Conservation (phyloP, 2,329 filamentous ascomycete genomes). For the Ampelomyces quisqualis region DNA sequence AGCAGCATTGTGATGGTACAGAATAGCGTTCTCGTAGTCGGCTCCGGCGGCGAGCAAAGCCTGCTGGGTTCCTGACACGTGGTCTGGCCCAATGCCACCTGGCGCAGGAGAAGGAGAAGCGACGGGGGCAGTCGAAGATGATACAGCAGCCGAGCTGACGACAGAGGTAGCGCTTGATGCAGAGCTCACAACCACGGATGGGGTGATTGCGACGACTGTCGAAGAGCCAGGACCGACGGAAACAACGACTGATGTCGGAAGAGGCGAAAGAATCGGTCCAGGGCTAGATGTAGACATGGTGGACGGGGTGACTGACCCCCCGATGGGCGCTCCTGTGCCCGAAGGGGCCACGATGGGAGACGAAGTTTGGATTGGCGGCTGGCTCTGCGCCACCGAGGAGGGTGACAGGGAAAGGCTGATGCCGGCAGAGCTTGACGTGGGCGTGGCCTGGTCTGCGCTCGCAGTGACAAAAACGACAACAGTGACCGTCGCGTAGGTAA, state of each 20-base stretch:
- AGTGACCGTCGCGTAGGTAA: slow-evolving; percentile 22
- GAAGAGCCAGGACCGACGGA: too few species aligned
- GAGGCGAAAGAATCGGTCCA: not conserved
- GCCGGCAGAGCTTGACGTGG: not conserved
- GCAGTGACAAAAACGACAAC: slow-evolving; percentile 19
- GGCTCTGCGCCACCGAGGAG: not conserved
- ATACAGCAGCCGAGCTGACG: not conserved
- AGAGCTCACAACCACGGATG: slow-evolving; percentile 2
- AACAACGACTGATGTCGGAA: too few species aligned
- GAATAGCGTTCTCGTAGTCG: slow-evolving; percentile 34
- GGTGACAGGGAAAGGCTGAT: not conserved
- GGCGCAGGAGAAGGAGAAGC: slow-evolving; percentile 8
- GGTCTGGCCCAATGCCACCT: slow-evolving; percentile 2
- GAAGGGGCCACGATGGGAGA: not conserved
- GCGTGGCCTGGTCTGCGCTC: not conserved
- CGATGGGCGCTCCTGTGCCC: not conserved
- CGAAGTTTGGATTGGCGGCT: not conserved
- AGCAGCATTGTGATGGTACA: slow-evolving; percentile 82
- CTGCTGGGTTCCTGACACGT: slow-evolving; percentile 23
- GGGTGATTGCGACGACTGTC: not conserved
- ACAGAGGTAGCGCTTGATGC: not conserved
- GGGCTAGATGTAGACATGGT: not conserved
- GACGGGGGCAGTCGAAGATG: not conserved
- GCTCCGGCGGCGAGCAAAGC: slow-evolving; percentile 25
- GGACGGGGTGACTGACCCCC: too few species aligned